A percentile compares a stretch with the other conserved stretches of the same genome.
Evolutionary conservation across 768 basidiomycete genomes (phyloP).

Genomic region (Lyophyllum atratum): DNA sequence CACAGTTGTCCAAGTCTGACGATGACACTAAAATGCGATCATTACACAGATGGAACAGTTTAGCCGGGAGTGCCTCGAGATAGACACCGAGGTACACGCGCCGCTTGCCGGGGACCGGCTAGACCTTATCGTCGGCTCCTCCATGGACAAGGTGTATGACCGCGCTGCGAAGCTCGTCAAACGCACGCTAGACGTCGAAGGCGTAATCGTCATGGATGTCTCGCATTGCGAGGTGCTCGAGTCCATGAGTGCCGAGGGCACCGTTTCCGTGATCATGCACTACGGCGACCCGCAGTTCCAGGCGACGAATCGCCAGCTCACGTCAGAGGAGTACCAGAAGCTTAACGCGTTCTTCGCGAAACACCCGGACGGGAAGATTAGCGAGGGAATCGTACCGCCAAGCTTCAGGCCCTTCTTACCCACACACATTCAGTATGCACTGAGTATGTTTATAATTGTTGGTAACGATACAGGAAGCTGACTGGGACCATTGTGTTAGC

Average conservation of each 20-base stretch:
- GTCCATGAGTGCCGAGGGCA: conserved; percentile 59
- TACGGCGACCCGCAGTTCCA: conserved; percentile 59
- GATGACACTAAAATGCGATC: not conserved
- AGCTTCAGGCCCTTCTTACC: conserved; percentile 85
- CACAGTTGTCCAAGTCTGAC: not conserved
- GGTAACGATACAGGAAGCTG: not conserved
- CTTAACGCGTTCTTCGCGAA: conserved; percentile 78
- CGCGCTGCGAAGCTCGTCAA: conserved; percentile 89
- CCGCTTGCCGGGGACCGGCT: conserved; percentile 33
- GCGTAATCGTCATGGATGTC: conserved; percentile 90
- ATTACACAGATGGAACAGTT: conserved; percentile 85
- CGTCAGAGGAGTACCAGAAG: conserved; percentile 70
- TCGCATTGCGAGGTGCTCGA: conserved; percentile 89
- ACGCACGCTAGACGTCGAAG: conserved; percentile 89
- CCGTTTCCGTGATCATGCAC: conserved; percentile 70
- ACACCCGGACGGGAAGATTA: conserved; percentile 84
- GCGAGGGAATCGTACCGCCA: conserved; percentile 83
- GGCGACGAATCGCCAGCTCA: conserved; percentile 56
- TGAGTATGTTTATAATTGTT: conserved; percentile 55
- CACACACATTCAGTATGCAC: conserved; percentile 79
- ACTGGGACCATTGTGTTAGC: conserved; percentile 41
- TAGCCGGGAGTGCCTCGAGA: conserved; percentile 91
- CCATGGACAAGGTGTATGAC: conserved; percentile 89
- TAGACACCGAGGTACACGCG: conserved; percentile 61
- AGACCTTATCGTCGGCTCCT: conserved; percentile 38